Evolutionary conservation across 768 basidiomycete species (phyloP).

Genomic region (Naganishia vishniacii): DNA sequence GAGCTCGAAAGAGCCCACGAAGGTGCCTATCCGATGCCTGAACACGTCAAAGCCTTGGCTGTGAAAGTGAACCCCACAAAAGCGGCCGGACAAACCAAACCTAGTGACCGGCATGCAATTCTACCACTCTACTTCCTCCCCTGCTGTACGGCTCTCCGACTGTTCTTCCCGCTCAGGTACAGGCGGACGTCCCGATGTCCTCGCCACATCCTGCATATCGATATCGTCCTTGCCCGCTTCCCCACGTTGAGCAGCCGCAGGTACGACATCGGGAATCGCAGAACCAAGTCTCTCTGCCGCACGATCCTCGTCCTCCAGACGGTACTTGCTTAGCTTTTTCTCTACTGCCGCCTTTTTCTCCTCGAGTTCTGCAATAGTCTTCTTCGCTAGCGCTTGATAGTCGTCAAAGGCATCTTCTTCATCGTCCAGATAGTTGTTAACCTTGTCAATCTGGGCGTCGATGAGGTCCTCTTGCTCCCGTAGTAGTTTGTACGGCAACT

Average conservation of each 20-base stretch:
- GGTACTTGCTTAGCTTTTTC: slow-evolving; percentile 20
- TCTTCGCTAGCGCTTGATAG: slow-evolving; percentile 2
- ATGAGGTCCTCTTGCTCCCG: slow-evolving; percentile 39
- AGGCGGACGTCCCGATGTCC: slow-evolving; percentile 5
- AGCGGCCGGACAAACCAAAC: too few species aligned
- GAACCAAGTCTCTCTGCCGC: slow-evolving; percentile 6
- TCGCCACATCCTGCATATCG: slow-evolving; percentile 19
- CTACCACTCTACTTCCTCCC: slow-evolving; percentile 17
- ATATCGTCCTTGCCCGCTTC: slow-evolving; percentile 1
- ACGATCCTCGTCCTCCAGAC: slow-evolving; percentile 22
- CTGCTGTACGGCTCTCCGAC: slow-evolving; percentile 8
- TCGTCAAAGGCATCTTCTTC: slow-evolving; percentile 30
- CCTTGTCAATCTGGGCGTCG: slow-evolving; percentile 31
- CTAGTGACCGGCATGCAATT: background rate
- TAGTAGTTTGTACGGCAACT: slow-evolving; percentile 44
- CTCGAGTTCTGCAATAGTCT: slow-evolving; percentile 7
- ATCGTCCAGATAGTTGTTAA: slow-evolving; percentile 37
- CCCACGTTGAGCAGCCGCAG: background rate
- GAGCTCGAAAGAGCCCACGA: too few species aligned
- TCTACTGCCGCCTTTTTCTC: slow-evolving; percentile 18
- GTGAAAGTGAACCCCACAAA: too few species aligned
- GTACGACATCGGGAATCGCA: background rate
- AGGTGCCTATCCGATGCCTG: too few species aligned
- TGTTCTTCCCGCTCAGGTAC: slow-evolving; percentile 11
- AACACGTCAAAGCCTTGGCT: too few species aligned